Evolutionary conservation across 1,284 basidiomycete species (phyloP).

Genomic region (Marasmius sp.): DNA sequence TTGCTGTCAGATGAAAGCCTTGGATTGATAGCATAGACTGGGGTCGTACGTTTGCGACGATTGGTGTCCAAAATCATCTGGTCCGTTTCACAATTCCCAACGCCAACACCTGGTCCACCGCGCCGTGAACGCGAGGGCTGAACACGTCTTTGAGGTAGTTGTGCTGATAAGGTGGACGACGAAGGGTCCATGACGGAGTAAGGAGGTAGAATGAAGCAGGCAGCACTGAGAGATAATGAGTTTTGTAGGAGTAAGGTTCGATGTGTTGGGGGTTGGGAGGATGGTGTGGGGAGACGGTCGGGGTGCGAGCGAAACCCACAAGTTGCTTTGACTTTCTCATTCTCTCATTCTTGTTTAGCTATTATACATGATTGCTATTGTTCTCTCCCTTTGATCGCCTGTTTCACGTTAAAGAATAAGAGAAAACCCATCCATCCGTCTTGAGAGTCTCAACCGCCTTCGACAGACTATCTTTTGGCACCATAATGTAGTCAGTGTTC

Average conservation of each 20-base stretch:
- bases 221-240: neutral
- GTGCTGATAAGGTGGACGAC: constrained; percentile 25
- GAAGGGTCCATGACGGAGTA: constrained; percentile 30
- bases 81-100: constrained; percentile 76
- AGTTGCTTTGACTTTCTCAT: neutral
- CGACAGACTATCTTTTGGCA: constrained; percentile 42
- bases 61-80: constrained; percentile 82
- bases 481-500: constrained; percentile 64
- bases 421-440: constrained; percentile 15
- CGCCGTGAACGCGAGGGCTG: constrained; percentile 77
- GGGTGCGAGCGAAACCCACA: neutral
- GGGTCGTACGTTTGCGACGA: constrained; percentile 70
- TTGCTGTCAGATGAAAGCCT: constrained; percentile 14
- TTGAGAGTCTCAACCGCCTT: constrained; percentile 41
- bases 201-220: neutral
- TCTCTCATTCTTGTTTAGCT: neutral
- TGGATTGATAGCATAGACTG: constrained; percentile 10
- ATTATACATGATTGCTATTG: neutral
- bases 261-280: neutral
- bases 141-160: constrained; percentile 66
- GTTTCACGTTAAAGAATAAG: neutral
- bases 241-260: neutral
- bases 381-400: neutral
- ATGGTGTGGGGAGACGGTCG: neutral
- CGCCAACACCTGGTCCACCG: constrained; percentile 74